These are phyloP conservation scores for Xylaria scruposa DNA, from an alignment of 495 filamentous ascomycete species.

Conservation along the genomic window DNA sequence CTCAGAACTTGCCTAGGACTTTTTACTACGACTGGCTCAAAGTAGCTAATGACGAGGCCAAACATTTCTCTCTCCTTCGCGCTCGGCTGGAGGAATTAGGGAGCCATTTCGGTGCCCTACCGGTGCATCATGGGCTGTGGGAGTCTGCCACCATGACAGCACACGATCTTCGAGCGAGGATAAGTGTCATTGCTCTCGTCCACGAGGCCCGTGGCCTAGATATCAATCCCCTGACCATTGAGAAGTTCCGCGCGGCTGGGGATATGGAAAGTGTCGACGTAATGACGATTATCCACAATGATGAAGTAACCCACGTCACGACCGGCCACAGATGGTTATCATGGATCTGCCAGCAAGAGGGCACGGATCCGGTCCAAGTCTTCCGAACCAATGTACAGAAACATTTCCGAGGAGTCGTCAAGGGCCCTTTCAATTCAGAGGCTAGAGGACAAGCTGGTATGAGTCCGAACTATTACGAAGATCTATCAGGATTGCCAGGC, in stretches of 20 bases:
- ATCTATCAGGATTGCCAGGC: slow-evolving; percentile 36
- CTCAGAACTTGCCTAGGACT: slow-evolving; percentile 51
- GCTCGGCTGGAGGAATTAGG: slow-evolving; percentile 58
- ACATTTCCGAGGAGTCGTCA: slow-evolving; percentile 54
- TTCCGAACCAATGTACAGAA: slow-evolving; percentile 57
- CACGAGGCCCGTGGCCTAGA: slow-evolving; percentile 61
- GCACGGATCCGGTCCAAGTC: slow-evolving; percentile 57
- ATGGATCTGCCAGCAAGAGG: slow-evolving; percentile 60
- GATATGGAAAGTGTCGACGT: slow-evolving; percentile 54
- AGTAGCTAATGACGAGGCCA: slow-evolving; percentile 60
- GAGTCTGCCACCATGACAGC: slow-evolving; percentile 54
- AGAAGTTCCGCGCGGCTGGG: slow-evolving; percentile 56
- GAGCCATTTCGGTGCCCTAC: slow-evolving; percentile 56
- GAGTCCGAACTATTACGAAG: slow-evolving; percentile 56
- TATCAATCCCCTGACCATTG: slow-evolving; percentile 61
- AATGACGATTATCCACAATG: slow-evolving; percentile 59
- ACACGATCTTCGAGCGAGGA: slow-evolving; percentile 57
- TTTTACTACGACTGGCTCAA: slow-evolving; percentile 64
- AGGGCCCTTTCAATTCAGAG: slow-evolving; percentile 59
- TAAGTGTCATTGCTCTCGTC: slow-evolving; percentile 60
- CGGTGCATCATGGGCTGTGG: slow-evolving; percentile 61
- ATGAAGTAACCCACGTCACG: slow-evolving; percentile 63
- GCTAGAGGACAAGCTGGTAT: slow-evolving; percentile 57
- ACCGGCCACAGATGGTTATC: slow-evolving; percentile 61
- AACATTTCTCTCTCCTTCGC: slow-evolving; percentile 60